These are phyloP conservation scores for Draba incana DNA, from an alignment of 345 rosid species.

Conservation along the genomic window DNA sequence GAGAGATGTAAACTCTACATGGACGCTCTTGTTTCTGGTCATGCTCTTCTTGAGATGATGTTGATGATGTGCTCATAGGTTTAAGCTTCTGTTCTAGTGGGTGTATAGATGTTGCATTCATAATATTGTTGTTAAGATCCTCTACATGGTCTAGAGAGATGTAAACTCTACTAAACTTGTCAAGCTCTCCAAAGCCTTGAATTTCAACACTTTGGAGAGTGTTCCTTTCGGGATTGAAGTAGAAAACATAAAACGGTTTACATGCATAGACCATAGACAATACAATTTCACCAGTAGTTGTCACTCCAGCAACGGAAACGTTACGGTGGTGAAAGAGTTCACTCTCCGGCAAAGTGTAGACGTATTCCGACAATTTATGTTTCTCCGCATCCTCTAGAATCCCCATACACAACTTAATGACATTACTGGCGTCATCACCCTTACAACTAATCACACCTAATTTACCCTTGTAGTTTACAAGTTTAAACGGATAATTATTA, in stretches of 20 bases:
- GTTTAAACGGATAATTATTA: too few relatives aligned
- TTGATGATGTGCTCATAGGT: too few relatives aligned
- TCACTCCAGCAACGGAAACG: background rate
- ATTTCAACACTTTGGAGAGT: background rate
- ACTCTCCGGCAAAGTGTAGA: background rate
- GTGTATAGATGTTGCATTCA: too few relatives aligned
- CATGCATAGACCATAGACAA: too few relatives aligned
- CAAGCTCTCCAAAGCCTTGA: background rate
- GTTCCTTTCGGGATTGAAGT: background rate
- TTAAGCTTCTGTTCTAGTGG: too few relatives aligned
- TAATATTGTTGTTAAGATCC: too few relatives aligned
- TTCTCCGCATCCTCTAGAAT: background rate
- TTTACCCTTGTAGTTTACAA: background rate
- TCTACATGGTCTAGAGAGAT: too few relatives aligned
- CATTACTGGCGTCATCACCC: too few relatives aligned
- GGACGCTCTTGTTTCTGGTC: too few relatives aligned
- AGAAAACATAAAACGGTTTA: background rate
- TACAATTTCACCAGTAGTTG: background rate
- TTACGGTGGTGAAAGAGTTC: background rate
- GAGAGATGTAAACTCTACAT: too few relatives aligned
- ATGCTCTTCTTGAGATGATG: too few relatives aligned
- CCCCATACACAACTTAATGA: background rate
- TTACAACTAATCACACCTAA: background rate
- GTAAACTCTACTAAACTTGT: too few relatives aligned
- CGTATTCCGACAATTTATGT: background rate